Conservation (phyloP, 2,329 filamentous ascomycete species). For the Aspergillus tubingensis region DNA sequence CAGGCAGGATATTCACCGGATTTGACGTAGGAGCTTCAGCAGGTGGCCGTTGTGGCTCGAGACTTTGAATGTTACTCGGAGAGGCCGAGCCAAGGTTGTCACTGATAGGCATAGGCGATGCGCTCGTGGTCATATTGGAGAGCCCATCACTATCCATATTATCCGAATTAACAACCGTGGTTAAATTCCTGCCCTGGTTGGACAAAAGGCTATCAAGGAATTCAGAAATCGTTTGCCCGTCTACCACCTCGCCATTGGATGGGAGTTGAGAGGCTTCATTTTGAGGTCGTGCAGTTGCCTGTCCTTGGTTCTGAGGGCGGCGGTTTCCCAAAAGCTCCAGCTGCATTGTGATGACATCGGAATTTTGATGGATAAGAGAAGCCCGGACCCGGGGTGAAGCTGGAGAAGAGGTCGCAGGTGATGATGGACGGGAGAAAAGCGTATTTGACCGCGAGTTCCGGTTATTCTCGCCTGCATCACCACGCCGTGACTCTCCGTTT, state of each 20-base stretch:
- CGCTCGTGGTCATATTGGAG: constrained; percentile 24
- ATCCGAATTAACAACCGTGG: constrained; percentile 18
- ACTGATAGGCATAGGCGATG: constrained; percentile 20
- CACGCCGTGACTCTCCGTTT: constrained; percentile 16
- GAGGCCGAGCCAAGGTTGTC: constrained; percentile 6
- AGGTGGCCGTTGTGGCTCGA: constrained; percentile 13
- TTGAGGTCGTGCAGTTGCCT: constrained; percentile 17
- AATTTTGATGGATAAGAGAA: constrained; percentile 46
- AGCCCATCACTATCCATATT: constrained; percentile 26
- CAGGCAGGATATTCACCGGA: constrained; percentile 31
- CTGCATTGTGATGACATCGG: constrained; percentile 49
- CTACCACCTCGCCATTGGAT: constrained; percentile 18
- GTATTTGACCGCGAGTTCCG: constrained; percentile 43
- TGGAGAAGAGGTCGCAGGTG: constrained; percentile 43
- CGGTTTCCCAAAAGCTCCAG: constrained; percentile 42
- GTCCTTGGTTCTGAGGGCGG: constrained; percentile 23
- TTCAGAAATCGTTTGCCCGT: constrained; percentile 36
- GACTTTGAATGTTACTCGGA: constrained; percentile 10
- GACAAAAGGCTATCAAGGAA: constrained; percentile 39
- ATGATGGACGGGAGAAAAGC: constrained; percentile 42
- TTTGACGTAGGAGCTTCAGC: constrained; percentile 14
- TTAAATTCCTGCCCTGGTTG: constrained; percentile 29
- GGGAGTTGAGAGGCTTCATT: constrained; percentile 17
- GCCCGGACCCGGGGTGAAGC: constrained; percentile 46
- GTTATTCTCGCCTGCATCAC: constrained; percentile 17